Evolutionary conservation across 192 early-diverging fungal species (phyloP), one percentile per base, ranked within the genome.

Genomic region (Linnemannia hyalina): DNA sequence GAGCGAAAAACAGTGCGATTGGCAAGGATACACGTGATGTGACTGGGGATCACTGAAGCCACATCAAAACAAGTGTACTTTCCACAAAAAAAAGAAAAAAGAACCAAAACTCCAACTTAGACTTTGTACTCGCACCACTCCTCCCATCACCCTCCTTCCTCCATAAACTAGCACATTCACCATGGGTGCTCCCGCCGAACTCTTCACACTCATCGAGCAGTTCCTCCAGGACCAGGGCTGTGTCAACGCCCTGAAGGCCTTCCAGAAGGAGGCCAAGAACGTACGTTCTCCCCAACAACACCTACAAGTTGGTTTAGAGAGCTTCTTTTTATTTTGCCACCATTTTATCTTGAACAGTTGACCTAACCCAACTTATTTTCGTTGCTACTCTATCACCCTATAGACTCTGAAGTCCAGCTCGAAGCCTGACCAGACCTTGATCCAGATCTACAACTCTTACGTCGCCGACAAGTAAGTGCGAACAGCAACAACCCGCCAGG

Each of bases 231-330:
- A 86, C n/a, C 84, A 86, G 63, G 80, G 71, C 71, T 86, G 84
- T 49, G 75, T 86, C 68, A 54, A 86, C 40, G 80, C 78, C 68
- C 55, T 86, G 44, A 86, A 86, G 72, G 74, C 84, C 22, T 86
- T 86, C 72, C 68, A 81, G 71, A 86, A 86, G 76, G 84, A 86
- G 23, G 84, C 84, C 18, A 86, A 86, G 84, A 86, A 86, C 76
- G 84, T 86, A 86, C 52, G 76, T 18, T 20, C 16, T 23, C 16
- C 6, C 18, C 16, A 22, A 22, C 18, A 22, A 16, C 49, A 16
- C 16, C 49, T 22, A 35, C 18, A 20, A 13, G 36, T 23, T 63
- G 8, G 32, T 35, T 65, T 6, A 35, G 32, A 68, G 49, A 52
- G 49, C 18, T 20, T 52, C 47, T 36, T 29, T 57, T 41, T 57